phyloP scores from a whole-genome alignment of 805 yeast species.

The Yamadazyma ubonensis region DNA sequence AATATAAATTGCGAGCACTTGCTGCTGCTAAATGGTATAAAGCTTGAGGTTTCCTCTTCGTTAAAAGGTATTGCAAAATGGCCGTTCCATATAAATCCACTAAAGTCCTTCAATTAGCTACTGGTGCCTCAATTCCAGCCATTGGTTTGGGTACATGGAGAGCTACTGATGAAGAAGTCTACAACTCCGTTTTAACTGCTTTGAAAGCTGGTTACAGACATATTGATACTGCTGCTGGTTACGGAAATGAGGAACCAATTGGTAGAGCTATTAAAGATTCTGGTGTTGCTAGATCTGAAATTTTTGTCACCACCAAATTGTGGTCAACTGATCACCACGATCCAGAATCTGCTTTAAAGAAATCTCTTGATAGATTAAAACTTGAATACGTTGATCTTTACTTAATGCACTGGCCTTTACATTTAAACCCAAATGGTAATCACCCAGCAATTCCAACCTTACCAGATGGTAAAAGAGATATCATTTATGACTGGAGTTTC shows the following conservation, averaged over 20 bases:
- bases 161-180: slow-evolving; percentile 53
- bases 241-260: slow-evolving; percentile 65
- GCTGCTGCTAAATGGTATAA: not conserved
- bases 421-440: slow-evolving; percentile 41
- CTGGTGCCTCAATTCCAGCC: slow-evolving; percentile 61
- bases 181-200: slow-evolving; percentile 57
- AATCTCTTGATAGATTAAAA: slow-evolving; percentile 60
- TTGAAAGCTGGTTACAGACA: slow-evolving; percentile 66
- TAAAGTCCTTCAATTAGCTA: slow-evolving; percentile 36
- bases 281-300: slow-evolving; percentile 60
- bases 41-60: not conserved
- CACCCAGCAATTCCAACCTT: slow-evolving; percentile 31
- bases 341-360: slow-evolving; percentile 55
- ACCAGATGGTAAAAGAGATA: slow-evolving; percentile 37
- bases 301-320: slow-evolving; percentile 72
- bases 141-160: slow-evolving; percentile 75
- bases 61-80: slow-evolving; percentile 2
- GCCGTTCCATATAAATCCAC: slow-evolving; percentile 4
- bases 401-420: slow-evolving; percentile 78
- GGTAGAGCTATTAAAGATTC: slow-evolving; percentile 55
- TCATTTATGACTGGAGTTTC: slow-evolving; percentile 36
- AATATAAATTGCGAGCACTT: not conserved
- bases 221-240: slow-evolving; percentile 73
- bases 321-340: slow-evolving; percentile 54
- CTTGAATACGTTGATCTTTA: slow-evolving; percentile 77